Evolutionary conservation across 108 stramenopile genomes (phyloP).

Genomic region (Hondaea fermentalgiana): DNA sequence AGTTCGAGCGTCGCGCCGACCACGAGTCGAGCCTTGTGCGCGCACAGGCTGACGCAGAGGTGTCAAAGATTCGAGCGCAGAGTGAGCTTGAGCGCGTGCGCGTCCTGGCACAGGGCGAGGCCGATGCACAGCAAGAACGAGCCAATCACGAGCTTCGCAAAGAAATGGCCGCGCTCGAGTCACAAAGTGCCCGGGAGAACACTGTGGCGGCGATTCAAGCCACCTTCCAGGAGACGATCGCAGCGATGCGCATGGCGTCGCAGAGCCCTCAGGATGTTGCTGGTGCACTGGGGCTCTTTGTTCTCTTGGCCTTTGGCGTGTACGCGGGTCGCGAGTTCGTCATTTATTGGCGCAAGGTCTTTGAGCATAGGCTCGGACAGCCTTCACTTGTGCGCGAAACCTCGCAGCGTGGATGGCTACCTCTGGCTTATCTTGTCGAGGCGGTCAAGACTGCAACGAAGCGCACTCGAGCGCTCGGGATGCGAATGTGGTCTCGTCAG

Average conservation of each 20-base stretch:
- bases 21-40: not conserved
- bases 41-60: not conserved
- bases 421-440: not conserved
- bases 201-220: conserved; percentile 80
- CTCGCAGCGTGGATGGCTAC: conserved; percentile 40
- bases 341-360: not conserved
- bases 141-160: conserved; percentile 89
- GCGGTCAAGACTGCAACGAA: not conserved
- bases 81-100: conserved; percentile 59
- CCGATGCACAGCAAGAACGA: conserved; percentile 84
- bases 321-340: conserved; percentile 43
- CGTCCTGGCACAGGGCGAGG: conserved; percentile 84
- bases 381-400: conserved; percentile 94
- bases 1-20: not conserved
- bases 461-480: not conserved
- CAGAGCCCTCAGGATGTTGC: conserved; percentile 79
- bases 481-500: not conserved
- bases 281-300: conserved; percentile 77
- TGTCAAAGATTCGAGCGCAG: not conserved
- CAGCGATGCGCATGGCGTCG: conserved; percentile 69
- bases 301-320: conserved; percentile 79
- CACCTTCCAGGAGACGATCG: conserved; percentile 72
- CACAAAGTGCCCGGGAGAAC: conserved; percentile 76
- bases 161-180: conserved; percentile 71
- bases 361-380: conserved; percentile 74